Conservation (phyloP, 495 filamentous ascomycete species). For the Annulohypoxylon maeteangense region DNA sequence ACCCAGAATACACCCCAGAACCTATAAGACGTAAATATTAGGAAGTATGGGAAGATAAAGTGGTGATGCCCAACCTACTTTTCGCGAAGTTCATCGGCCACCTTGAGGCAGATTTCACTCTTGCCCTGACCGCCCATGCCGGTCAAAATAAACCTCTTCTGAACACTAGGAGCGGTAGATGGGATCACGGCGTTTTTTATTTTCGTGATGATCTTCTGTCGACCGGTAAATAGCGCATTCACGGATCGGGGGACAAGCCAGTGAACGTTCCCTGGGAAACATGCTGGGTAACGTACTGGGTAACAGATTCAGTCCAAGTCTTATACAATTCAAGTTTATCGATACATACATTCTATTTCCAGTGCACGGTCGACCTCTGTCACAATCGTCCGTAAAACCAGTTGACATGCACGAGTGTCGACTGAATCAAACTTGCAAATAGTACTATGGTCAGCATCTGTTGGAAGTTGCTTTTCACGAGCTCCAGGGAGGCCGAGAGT, state of each 20-base stretch:
- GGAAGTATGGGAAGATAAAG: neutral
- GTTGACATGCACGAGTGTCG: neutral
- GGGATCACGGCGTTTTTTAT: neutral
- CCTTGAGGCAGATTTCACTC: neutral
- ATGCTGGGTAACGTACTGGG: neutral
- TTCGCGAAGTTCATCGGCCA: neutral
- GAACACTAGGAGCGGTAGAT: neutral
- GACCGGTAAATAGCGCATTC: neutral
- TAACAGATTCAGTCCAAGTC: neutral
- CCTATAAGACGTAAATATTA: neutral
- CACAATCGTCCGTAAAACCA: neutral
- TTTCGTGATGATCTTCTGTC: neutral
- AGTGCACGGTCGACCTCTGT: neutral
- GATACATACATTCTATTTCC: neutral
- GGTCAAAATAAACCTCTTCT: neutral
- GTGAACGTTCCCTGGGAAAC: neutral
- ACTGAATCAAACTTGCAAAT: neutral
- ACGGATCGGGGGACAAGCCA: neutral
- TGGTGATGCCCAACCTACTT: neutral
- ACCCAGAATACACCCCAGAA: neutral
- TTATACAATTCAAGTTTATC: neutral
- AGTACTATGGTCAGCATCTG: neutral
- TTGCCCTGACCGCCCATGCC: neutral
- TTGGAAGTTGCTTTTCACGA: neutral
- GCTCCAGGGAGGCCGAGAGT: neutral